Conservation (phyloP, 495 filamentous ascomycete species). For the Rhypophila decipiens region DNA sequence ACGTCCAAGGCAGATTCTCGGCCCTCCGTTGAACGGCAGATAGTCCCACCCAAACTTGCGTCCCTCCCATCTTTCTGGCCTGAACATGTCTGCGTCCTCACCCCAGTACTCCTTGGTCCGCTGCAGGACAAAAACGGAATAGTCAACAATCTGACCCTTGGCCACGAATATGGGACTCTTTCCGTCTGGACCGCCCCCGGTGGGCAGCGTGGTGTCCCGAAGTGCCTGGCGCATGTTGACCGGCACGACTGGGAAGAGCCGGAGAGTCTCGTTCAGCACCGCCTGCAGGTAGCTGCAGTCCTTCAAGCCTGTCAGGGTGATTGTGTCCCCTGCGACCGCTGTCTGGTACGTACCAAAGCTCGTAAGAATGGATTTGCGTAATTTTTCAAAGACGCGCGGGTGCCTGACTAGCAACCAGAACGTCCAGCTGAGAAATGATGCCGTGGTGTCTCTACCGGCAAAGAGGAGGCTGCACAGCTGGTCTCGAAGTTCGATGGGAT, state of each 20-base stretch:
- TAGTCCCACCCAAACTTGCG: conserved; percentile 1
- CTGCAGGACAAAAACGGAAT: conserved; percentile 9
- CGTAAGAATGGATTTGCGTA: conserved; percentile 35
- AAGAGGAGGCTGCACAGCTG: not conserved
- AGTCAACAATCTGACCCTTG: conserved; percentile 12
- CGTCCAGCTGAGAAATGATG: conserved; percentile 45
- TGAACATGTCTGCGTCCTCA: conserved; percentile 8
- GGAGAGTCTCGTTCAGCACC: conserved; percentile 36
- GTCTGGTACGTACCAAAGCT: no score
- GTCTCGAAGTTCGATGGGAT: not conserved
- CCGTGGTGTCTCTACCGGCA: conserved; percentile 51
- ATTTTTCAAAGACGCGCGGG: conserved; percentile 37
- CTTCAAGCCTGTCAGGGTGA: conserved; percentile 33
- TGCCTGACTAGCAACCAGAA: conserved; percentile 38
- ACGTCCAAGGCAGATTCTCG: not conserved
- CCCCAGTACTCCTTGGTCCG: conserved; percentile 15
- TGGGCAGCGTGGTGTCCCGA: conserved; percentile 17
- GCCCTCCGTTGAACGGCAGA: not conserved
- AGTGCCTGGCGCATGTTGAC: conserved; percentile 55
- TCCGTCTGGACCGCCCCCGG: not conserved
- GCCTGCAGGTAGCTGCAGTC: conserved; percentile 44
- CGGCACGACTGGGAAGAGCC: conserved; percentile 38
- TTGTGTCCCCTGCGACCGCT: conserved; percentile 49
- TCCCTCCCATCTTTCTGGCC: conserved; percentile 11
- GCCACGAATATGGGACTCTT: conserved; percentile 31